Percentiles rank a stretch among this genome's conserved stretches.
Conservation (phyloP, 148 eudicot species). For the Cornus controversa region DNA sequence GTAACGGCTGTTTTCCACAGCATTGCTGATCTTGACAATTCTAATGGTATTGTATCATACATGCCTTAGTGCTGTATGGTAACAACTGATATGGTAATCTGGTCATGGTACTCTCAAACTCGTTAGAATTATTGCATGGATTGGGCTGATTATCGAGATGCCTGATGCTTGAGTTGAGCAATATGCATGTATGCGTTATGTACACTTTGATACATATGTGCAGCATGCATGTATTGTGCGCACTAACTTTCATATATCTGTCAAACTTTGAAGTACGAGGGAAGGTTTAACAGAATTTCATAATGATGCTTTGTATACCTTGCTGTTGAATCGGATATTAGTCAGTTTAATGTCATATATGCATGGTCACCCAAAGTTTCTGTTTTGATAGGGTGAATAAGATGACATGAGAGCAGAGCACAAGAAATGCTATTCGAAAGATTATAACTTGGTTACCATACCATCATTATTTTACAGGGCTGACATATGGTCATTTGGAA, state of each 20-base stretch:
- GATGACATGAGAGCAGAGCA: not conserved
- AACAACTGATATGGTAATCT: not conserved
- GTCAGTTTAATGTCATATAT: not conserved
- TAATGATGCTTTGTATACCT: not conserved
- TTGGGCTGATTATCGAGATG: not conserved
- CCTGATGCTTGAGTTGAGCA: not conserved
- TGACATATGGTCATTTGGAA: conserved; percentile 99
- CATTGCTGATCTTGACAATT: not conserved
- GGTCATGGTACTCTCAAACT: not conserved
- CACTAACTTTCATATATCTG: not conserved
- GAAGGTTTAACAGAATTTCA: not conserved
- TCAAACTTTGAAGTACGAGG: not conserved
- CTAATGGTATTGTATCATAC: not conserved
- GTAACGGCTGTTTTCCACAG: not conserved
- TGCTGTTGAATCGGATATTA: not conserved
- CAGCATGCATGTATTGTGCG: not conserved
- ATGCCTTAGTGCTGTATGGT: not conserved
- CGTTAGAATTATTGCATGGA: not conserved
- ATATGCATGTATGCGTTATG: not conserved
- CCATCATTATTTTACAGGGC: conserved; percentile 50
- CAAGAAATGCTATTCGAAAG: not conserved
- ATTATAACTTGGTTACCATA: not conserved
- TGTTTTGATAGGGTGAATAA: not conserved
- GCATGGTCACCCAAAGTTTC: not conserved
- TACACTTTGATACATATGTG: not conserved